Percentiles rank a stretch among this genome's conserved stretches.
phyloP scores from a whole-genome alignment of 208 protist genomes.

The Herpetomonas tarakana region DNA sequence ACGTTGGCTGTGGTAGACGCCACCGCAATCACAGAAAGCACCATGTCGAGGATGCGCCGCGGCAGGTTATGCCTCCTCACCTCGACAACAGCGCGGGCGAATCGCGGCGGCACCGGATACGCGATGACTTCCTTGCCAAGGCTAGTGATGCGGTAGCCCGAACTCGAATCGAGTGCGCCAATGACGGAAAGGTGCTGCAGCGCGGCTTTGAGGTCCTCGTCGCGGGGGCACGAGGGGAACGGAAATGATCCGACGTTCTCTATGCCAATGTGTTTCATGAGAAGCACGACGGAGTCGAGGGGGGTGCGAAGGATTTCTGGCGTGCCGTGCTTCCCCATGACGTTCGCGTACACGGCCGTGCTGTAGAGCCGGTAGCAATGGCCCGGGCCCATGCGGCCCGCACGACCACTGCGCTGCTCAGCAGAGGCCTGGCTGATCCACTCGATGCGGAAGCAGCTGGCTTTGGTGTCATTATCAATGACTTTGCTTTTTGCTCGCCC shows the following conservation, averaged over 20 bases:
- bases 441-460: constrained; percentile 95
- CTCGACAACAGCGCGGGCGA: constrained; percentile 72
- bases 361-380: constrained; percentile 98
- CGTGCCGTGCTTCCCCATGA: constrained; percentile 94
- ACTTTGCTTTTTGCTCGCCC: constrained; percentile 96
- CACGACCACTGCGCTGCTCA: constrained; percentile 96
- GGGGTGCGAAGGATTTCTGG: constrained; percentile 94
- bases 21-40: constrained; percentile 58
- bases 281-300: constrained; percentile 88
- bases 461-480: constrained; percentile 95
- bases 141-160: constrained; percentile 55
- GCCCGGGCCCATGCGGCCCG: constrained; percentile 93
- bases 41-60: constrained; percentile 32
- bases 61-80: constrained; percentile 31
- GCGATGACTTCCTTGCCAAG: constrained; percentile 62
- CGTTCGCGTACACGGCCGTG: constrained; percentile 94
- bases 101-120: constrained; percentile 84
- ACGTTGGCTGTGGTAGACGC: constrained; percentile 74
- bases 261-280: constrained; percentile 91
- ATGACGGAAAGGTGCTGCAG: constrained; percentile 73
- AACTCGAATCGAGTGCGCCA: constrained; percentile 54
- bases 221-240: constrained; percentile 77
- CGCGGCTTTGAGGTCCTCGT: constrained; percentile 62
- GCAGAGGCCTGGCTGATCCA: constrained; percentile 97
- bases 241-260: constrained; percentile 86